Conservation (phyloP, 1,284 basidiomycete genomes). For the Coniferiporia weirii region DNA sequence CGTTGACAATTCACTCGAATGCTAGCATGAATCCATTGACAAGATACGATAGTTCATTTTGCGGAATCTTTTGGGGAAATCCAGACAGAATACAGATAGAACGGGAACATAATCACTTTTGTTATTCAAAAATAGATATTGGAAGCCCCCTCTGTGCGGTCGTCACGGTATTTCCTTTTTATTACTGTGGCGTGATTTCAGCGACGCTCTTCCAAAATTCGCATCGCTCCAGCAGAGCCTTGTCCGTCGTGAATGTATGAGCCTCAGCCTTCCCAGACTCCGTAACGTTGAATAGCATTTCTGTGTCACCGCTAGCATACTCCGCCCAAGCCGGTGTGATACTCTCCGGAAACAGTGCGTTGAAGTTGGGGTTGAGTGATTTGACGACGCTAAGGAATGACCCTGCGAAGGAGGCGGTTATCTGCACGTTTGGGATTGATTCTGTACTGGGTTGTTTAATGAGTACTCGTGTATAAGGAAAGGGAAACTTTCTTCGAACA, state of each 20-base stretch:
- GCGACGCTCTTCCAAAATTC: conserved; percentile 19
- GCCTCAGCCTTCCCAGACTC: conserved; percentile 25
- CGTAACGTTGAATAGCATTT: conserved; percentile 36
- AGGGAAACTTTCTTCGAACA: not conserved
- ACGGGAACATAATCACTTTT: too few species aligned
- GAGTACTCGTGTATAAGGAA: not conserved
- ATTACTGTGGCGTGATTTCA: not conserved
- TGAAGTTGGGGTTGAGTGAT: conserved; percentile 33
- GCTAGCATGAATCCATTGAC: too few species aligned
- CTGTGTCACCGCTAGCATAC: conserved; percentile 24
- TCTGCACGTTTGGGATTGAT: conserved; percentile 32
- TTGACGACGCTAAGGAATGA: conserved; percentile 36
- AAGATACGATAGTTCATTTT: too few species aligned
- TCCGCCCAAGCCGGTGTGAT: conserved; percentile 29
- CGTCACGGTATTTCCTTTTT: too few species aligned
- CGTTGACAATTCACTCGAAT: too few species aligned
- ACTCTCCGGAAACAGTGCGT: conserved; percentile 24
- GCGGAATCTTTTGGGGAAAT: too few species aligned
- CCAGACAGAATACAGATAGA: too few species aligned
- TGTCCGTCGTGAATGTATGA: conserved; percentile 23
- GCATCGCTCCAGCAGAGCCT: conserved; percentile 27
- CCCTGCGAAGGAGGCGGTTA: conserved; percentile 35
- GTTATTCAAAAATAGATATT: too few species aligned
- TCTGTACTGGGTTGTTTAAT: conserved; percentile 17
- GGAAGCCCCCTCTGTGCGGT: too few species aligned